Evolutionary conservation across 1,284 basidiomycete genomes (phyloP).

Genomic region (Flammula alnicola): DNA sequence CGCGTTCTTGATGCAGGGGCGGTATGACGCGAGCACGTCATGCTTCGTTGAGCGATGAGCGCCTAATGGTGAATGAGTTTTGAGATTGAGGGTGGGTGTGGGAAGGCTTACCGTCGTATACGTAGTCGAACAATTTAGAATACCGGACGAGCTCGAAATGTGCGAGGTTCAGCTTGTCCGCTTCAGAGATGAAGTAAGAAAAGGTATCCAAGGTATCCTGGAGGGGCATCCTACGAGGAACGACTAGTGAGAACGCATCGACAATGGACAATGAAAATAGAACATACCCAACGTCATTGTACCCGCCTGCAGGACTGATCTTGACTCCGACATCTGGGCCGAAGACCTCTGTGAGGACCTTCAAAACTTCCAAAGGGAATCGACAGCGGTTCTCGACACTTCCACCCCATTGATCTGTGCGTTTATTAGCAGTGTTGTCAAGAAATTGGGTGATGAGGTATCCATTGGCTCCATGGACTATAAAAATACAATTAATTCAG

Average conservation of each 20-base stretch:
- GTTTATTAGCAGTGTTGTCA: constrained; percentile 54
- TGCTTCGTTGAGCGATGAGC: constrained; percentile 30
- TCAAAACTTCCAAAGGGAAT: constrained; percentile 57
- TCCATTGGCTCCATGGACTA: constrained; percentile 52
- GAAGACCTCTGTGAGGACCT: constrained; percentile 50
- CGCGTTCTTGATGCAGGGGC: constrained; percentile 36
- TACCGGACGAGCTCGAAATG: constrained; percentile 44
- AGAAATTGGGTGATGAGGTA: constrained; percentile 65
- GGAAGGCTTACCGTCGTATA: constrained; percentile 35
- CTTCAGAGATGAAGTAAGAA: constrained; percentile 42
- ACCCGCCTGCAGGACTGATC: constrained; percentile 51
- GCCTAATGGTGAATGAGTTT: constrained; percentile 17
- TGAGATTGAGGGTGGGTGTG: background rate
- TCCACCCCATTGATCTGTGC: constrained; percentile 67
- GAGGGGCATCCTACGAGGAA: constrained; percentile 43
- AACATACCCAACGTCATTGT: constrained; percentile 50
- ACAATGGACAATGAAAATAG: background rate
- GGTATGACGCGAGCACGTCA: constrained; percentile 40
- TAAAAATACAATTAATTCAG: background rate
- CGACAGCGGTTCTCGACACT: constrained; percentile 56
- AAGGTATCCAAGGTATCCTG: constrained; percentile 47
- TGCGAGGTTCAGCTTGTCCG: constrained; percentile 41
- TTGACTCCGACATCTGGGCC: constrained; percentile 58
- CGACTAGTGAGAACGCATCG: background rate
- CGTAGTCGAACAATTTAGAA: constrained; percentile 25